Conservation (phyloP, 495 filamentous ascomycete species). For the Penicillium ochrochloron region DNA sequence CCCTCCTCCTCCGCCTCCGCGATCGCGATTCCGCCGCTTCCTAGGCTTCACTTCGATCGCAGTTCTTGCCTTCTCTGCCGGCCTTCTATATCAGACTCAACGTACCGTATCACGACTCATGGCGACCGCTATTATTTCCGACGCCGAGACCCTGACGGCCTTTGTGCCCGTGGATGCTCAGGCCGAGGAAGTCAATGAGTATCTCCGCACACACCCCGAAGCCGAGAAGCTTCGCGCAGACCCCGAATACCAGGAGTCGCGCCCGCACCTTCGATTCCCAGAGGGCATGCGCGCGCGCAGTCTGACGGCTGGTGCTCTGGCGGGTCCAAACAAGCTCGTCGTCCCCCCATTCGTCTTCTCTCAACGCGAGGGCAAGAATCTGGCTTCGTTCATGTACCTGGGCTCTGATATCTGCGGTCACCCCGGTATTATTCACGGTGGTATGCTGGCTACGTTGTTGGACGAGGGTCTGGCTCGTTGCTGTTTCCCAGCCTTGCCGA, state of each 20-base stretch:
- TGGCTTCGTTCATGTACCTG: conserved; percentile 78
- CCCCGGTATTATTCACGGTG: conserved; percentile 89
- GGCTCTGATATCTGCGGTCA: conserved; percentile 87
- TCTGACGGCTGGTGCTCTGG: conserved; percentile 80
- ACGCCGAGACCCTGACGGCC: conserved; percentile 72
- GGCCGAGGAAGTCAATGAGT: conserved; percentile 66
- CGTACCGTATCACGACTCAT: conserved; percentile 44
- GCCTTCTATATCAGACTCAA: conserved; percentile 33
- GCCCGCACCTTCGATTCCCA: conserved; percentile 88
- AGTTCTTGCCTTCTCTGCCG: conserved; percentile 40
- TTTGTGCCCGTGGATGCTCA: conserved; percentile 67
- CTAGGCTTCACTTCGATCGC: conserved; percentile 47
- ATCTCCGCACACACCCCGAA: conserved; percentile 77
- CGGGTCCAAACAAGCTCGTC: conserved; percentile 74
- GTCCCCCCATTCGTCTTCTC: conserved; percentile 82
- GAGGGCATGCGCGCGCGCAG: conserved; percentile 66
- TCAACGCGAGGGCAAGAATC: conserved; percentile 68
- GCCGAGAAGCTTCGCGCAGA: conserved; percentile 66
- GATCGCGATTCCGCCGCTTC: conserved; percentile 43
- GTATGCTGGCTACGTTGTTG: conserved; percentile 85
- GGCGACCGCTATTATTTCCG: conserved; percentile 56
- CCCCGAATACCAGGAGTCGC: conserved; percentile 71
- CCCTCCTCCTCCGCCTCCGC: conserved; percentile 24
- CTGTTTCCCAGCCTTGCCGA: conserved; percentile 88
- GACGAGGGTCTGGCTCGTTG: conserved; percentile 92